Conservation (phyloP, 148 eudicot genomes). For the Oxyria digyna region DNA sequence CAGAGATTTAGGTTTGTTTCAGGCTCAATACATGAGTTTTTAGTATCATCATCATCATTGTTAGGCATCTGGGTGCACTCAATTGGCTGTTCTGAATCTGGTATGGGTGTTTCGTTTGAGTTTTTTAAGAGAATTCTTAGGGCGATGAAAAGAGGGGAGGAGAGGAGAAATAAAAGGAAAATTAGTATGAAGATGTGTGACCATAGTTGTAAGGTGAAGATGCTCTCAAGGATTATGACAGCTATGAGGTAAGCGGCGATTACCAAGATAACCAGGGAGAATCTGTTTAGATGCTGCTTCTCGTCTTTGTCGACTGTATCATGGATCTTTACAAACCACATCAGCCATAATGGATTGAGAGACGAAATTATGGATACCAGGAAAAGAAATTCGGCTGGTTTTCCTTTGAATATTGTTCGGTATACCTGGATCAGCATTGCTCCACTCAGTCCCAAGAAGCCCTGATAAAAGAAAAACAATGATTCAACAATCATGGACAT, state of each 20-base stretch:
- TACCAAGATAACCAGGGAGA: conserved; percentile 34
- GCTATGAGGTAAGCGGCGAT: conserved; percentile 50
- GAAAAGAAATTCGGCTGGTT: conserved; percentile 42
- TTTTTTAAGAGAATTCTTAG: conserved; percentile 26
- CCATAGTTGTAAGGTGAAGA: conserved; percentile 22
- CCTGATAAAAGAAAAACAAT: conserved; percentile 23
- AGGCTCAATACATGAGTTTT: not conserved
- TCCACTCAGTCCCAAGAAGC: conserved; percentile 73
- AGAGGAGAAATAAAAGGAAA: conserved; percentile 31
- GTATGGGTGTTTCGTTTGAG: conserved; percentile 1
- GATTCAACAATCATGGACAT: not conserved
- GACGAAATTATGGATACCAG: conserved; percentile 51
- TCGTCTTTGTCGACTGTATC: conserved; percentile 31
- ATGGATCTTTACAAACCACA: conserved; percentile 48
- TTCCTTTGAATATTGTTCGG: conserved; percentile 37
- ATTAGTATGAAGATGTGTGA: conserved; percentile 23
- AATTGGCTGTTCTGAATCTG: conserved; percentile 7
- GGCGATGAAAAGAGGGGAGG: conserved; percentile 38
- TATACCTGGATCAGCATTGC: conserved; percentile 66
- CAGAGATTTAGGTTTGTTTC: conserved; percentile 34
- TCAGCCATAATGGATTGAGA: conserved; percentile 35
- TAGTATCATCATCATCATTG: not conserved
- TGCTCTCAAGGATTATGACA: conserved; percentile 34
- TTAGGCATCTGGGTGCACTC: conserved; percentile 22
- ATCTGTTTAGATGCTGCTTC: conserved; percentile 34